These are phyloP conservation scores for Drechslerella coelobrocha DNA, from an alignment of 2,329 filamentous ascomycete genomes.

Conservation along the genomic window DNA sequence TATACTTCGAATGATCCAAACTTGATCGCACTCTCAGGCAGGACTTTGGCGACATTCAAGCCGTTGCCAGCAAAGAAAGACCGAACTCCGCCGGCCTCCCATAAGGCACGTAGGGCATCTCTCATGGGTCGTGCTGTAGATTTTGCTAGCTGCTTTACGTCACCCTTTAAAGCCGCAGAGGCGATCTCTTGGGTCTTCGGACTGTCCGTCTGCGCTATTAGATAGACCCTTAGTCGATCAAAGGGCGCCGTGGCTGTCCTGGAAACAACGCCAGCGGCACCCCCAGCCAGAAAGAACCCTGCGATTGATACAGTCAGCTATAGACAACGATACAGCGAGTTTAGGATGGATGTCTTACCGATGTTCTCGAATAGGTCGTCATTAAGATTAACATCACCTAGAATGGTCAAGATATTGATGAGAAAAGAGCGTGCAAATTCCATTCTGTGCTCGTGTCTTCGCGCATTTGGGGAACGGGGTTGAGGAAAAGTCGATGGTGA, in stretches of 20 bases:
- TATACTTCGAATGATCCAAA: slow-evolving; percentile 90
- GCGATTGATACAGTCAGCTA: slow-evolving; percentile 71
- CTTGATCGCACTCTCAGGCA: slow-evolving; percentile 98
- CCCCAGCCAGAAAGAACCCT: slow-evolving; percentile 98
- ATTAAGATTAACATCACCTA: slow-evolving; percentile 47
- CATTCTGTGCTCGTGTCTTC: background rate
- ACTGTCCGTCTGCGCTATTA: slow-evolving; percentile 82
- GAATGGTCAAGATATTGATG: slow-evolving; percentile 5
- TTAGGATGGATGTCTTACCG: slow-evolving; percentile 20
- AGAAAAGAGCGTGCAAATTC: slow-evolving; percentile 11
- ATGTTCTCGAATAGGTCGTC: slow-evolving; percentile 45
- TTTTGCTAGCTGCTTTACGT: slow-evolving; percentile 69
- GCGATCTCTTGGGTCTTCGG: slow-evolving; percentile 65
- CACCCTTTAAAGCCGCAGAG: slow-evolving; percentile 72
- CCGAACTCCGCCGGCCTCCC: slow-evolving; percentile 81
- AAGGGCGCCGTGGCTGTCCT: slow-evolving; percentile 94
- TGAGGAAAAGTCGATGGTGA: slow-evolving; percentile 56
- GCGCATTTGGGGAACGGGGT: slow-evolving; percentile 39
- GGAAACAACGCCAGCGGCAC: slow-evolving; percentile 90
- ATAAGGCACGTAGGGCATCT: slow-evolving; percentile 77
- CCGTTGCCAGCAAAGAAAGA: slow-evolving; percentile 97
- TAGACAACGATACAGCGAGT: slow-evolving; percentile 55
- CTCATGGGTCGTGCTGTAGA: slow-evolving; percentile 73
- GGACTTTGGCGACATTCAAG: slow-evolving; percentile 94
- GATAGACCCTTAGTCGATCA: slow-evolving; percentile 95